Percentiles rank a stretch among this genome's conserved stretches.
phyloP scores from a whole-genome alignment of 2,329 filamentous ascomycete species.

The Iodosphaeria phyllophila region DNA sequence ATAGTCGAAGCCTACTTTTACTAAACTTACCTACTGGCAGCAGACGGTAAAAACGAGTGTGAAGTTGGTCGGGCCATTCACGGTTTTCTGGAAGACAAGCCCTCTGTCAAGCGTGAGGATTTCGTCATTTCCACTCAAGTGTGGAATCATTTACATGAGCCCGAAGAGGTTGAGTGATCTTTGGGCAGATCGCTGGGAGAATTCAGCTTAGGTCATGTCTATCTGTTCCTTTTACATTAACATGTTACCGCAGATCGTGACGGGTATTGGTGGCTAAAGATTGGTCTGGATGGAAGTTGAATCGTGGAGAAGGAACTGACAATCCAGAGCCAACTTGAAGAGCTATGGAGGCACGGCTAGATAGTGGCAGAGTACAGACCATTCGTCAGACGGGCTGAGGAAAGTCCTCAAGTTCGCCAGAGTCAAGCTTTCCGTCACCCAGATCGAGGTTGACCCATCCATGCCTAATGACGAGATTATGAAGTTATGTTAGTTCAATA shows the following conservation, averaged over 20 bases:
- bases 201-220: constrained; percentile 35
- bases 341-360: constrained; percentile 31
- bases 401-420: constrained; percentile 19
- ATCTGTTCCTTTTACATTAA: constrained; percentile 39
- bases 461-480: constrained; percentile 28
- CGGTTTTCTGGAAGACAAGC: constrained; percentile 19
- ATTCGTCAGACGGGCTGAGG: constrained; percentile 22
- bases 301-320: constrained; percentile 39
- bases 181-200: constrained; percentile 31
- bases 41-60: constrained; percentile 50
- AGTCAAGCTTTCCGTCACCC: constrained; percentile 21
- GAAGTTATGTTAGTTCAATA: constrained; percentile 30
- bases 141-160: constrained; percentile 47
- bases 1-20: no score
- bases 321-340: constrained; percentile 46
- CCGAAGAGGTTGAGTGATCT: constrained; percentile 36
- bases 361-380: constrained; percentile 14
- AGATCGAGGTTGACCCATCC: constrained; percentile 28
- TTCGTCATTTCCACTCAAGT: constrained; percentile 48
- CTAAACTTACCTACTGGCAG: no score
- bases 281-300: constrained; percentile 26
- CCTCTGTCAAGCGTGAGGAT: constrained; percentile 28
- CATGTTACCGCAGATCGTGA: constrained; percentile 26
- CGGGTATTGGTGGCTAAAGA: constrained; percentile 20
- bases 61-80: constrained; percentile 39